Conservation (phyloP, 2,329 filamentous ascomycete species). For the Magnaporthiopsis poae region DNA sequence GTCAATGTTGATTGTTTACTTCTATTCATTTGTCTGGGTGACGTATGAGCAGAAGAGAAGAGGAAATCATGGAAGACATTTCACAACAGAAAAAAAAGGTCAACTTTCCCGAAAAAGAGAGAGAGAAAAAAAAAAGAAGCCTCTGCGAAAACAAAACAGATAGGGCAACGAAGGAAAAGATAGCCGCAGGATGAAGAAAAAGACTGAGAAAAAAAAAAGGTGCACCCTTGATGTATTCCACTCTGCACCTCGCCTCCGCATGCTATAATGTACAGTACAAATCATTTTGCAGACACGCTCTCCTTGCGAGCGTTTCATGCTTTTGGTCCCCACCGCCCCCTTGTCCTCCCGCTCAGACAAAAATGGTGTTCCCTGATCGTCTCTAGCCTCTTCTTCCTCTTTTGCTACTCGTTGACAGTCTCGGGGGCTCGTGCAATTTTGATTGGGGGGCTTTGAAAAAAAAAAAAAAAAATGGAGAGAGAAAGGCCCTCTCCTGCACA, state of each 20-base stretch:
- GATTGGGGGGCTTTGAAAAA: not conserved
- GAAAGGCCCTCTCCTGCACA: not conserved
- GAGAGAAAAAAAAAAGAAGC: not conserved
- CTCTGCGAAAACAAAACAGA: not conserved
- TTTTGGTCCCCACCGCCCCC: not conserved
- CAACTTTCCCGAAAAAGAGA: not conserved
- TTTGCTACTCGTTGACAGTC: not conserved
- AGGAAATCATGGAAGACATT: no score
- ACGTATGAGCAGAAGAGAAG: not conserved
- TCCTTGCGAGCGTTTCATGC: not conserved
- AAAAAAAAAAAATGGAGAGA: not conserved
- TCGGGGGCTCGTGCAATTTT: not conserved
- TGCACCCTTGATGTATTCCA: not conserved
- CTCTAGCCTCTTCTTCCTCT: not conserved
- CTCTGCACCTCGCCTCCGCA: no score
- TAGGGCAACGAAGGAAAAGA: not conserved
- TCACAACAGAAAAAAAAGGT: not conserved
- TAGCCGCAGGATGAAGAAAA: not conserved
- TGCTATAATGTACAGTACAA: slow-evolving; percentile 1
- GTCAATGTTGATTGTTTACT: not conserved
- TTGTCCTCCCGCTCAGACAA: not conserved
- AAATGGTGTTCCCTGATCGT: not conserved
- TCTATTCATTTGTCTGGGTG: not conserved
- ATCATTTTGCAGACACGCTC: not conserved
- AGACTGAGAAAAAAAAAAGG: not conserved